A percentile compares a stretch with the other conserved stretches of the same genome.
Conservation (phyloP, 2,329 filamentous ascomycete genomes). For the Clonostachys chloroleuca region DNA sequence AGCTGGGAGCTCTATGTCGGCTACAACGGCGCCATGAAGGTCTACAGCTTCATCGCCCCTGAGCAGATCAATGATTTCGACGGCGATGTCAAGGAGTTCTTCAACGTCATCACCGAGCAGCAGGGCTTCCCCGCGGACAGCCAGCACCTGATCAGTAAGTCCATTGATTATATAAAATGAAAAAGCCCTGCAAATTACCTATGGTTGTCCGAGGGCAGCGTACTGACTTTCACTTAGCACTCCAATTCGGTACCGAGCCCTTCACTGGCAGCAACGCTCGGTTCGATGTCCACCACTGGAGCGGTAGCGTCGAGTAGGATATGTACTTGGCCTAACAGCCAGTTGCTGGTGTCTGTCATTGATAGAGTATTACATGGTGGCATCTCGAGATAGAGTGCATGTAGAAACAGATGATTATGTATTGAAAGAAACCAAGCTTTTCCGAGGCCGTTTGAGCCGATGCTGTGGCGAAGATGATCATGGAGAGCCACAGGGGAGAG, state of each 20-base stretch:
- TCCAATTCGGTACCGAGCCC: slow-evolving; percentile 44
- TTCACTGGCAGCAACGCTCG: slow-evolving; percentile 35
- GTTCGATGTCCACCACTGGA: slow-evolving; percentile 6
- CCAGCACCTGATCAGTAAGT: slow-evolving; percentile 42
- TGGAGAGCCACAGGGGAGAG: too few species aligned
- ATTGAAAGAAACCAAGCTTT: too few species aligned
- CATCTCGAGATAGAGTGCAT: too few species aligned
- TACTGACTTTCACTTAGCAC: slow-evolving; percentile 5
- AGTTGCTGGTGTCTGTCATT: too few species aligned
- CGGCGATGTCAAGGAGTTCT: slow-evolving; percentile 52
- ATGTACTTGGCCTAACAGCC: too few species aligned
- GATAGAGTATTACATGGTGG: too few species aligned
- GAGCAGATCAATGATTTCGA: slow-evolving; percentile 42
- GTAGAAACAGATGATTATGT: too few species aligned
- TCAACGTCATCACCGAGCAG: slow-evolving; percentile 43
- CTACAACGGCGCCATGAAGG: slow-evolving; percentile 50
- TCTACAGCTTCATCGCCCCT: slow-evolving; percentile 48
- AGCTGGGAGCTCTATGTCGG: slow-evolving; percentile 55
- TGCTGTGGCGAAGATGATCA: too few species aligned
- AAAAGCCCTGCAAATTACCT: background rate
- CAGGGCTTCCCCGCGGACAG: slow-evolving; percentile 36
- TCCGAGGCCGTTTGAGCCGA: too few species aligned
- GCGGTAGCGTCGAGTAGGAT: background rate
- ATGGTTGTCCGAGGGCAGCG: background rate
- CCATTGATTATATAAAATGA: too few species aligned